phyloP scores from a whole-genome alignment of 495 filamentous ascomycete genomes.

The Tirmania nivea region DNA sequence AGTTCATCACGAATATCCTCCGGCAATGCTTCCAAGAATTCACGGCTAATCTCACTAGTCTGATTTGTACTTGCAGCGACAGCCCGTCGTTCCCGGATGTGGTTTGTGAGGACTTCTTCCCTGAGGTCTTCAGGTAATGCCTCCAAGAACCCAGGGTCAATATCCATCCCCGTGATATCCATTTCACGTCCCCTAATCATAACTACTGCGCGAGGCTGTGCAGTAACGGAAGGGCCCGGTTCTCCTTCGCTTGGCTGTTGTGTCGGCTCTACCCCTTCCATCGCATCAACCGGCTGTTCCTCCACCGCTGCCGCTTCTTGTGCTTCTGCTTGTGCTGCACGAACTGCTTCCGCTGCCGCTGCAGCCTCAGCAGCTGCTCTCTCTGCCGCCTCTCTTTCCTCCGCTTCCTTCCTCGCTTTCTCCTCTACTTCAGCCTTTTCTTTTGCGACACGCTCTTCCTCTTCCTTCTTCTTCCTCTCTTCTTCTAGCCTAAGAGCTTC shows the following conservation, averaged over 20 bases:
- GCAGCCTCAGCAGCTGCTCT: conserved; percentile 21
- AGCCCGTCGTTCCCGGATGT: conserved; percentile 61
- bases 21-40: conserved; percentile 85
- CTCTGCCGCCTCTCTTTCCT: conserved; percentile 33
- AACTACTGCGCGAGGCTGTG: conserved; percentile 38
- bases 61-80: conserved; percentile 35
- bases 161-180: conserved; percentile 83
- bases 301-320: conserved; percentile 27
- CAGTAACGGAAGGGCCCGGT: conserved; percentile 29
- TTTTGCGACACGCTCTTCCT: conserved; percentile 31
- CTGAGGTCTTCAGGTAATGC: conserved; percentile 85
- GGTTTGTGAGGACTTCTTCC: conserved; percentile 82
- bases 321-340: conserved; percentile 22
- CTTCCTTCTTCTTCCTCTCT: conserved; percentile 43
- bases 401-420: conserved; percentile 34
- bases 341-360: conserved; percentile 9
- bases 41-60: conserved; percentile 69
- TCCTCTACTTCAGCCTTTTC: conserved; percentile 42
- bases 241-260: conserved; percentile 22
- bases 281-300: conserved; percentile 33
- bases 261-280: conserved; percentile 68
- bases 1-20: conserved; percentile 76
- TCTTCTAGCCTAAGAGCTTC: conserved; percentile 25
- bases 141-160: conserved; percentile 82
- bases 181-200: conserved; percentile 65